Base-by-base conservation (phyloP, 1,139 yeast genomes). In the Suhomyces panamericanus region DNA sequence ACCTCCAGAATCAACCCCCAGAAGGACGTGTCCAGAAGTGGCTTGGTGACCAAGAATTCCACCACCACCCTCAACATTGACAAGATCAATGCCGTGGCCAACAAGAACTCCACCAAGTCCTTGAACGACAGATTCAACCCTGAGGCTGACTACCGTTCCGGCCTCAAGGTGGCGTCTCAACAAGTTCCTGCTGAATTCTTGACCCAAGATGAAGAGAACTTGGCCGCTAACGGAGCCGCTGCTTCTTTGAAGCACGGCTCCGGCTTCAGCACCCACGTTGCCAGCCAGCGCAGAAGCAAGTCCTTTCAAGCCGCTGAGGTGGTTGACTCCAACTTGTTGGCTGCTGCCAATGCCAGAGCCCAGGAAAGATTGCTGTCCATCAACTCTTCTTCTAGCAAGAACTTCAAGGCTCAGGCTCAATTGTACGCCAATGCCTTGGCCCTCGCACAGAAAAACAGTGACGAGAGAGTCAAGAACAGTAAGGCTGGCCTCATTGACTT, bases 401-500 rank as follows among this genome's bases (percentile, higher is more conserved):
- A 70, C 57, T 59, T 70, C 61, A 64, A 67, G 56, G 64, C 67
- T 40, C 72, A 73, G 54, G 79, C 78, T 28, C 72, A 69, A 49
- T 58, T 64, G 44, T 74, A 74, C 53, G 77, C 78, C 41, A 60
- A 62, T 50, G 79, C 79, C 1, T 67, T 74, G 48, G 78, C 85
- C 8, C 68, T 86, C 54, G 97, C 96, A 2, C 87, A 86, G 60
- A 77, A 78, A 55, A 79, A 81, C 53, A 69, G 78, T 46, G 77
- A 77, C 46, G 82, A 78, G 56, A 75, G 90, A 56, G 60, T 79
- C 47, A 77, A 70, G 46, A 60, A 53, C 44, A 59, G 67, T 53
- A 66, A 69, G 46, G 57, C 66, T 38, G 89, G 88, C 40, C 76
- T 84, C 60, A 75, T 89, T 56, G 78, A 89, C 58, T 70, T 91